Base-by-base conservation (phyloP, 306 rosid species). In the Fragaria vesca region DNA sequence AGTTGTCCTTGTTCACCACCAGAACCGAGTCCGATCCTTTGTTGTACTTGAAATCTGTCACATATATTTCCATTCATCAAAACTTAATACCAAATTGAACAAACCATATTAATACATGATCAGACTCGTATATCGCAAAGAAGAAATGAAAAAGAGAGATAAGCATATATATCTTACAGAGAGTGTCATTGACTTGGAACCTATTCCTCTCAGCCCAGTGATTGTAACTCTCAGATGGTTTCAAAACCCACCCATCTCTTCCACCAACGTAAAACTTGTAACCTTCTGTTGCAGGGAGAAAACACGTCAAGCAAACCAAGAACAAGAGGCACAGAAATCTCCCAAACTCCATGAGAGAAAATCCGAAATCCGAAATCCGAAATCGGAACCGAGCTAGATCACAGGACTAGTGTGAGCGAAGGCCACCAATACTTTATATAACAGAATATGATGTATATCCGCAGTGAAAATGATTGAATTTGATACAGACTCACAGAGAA, bases 181-280 rank as follows among this genome's bases (percentile, higher is more conserved):
- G 86, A 42, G 79, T 76, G 80, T 94, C 97, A 52, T 83, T 85
- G 83, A 92, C 83, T 47, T 62, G 84, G 74, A 94, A 94, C 73
- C 97, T 85, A 75, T 81, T 87, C 51, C 79, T 85, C 28, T 3
- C 80, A 73, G 97, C 40, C 98, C 98, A 94, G 1, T 78, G 67
- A 17, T 20, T 60, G 77, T 85, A 94, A 58, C 17, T 77, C 85
- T 88, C 86, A 4, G 89, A 87, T 12, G 97, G 97, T 65, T 86
- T 84, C 81, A 84, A 48, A 18, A 90, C 90, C 98, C 98, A 94
- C 1, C 97, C 98, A 40, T 91, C 86, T 62, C 2, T 83, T 32
- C 86, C 94, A 55, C 98, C 98, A 20, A 83, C 97, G 46, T 69
- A 46, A 81, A 88, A 89, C 17, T 76, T 83, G 76, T 60, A 73